Evolutionary conservation across 2,329 filamentous ascomycete species (phyloP), one percentile per base, ranked within the genome.

Genomic region (Exserohilum turcica): DNA sequence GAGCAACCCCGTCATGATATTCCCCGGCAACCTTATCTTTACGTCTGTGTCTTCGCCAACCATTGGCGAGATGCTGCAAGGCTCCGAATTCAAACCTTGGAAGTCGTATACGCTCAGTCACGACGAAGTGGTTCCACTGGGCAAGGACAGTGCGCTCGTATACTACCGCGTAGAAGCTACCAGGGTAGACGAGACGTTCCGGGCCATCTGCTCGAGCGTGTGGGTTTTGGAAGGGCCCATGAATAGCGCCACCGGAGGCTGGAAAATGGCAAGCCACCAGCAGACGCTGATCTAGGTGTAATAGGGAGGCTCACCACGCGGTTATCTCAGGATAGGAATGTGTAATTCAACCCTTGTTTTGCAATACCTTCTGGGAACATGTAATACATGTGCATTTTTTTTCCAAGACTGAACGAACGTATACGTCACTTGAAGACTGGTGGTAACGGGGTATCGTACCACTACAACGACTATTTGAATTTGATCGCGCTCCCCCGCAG

Each of bases 1-100:
- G 10, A 63, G 67, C 33, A 76, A 60, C 29, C 71, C 71, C 53
- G 74, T 77, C 68, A 76, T 76, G 44, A 76, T 76, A 21, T 71
- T 75, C 51, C 74, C 75, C 3, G 68, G 71, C 21, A 70, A 76
- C 32, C 66, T 70, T 29, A 68, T 63, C 3, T 70, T 75, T 27
- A 65, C 66, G 1, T 70, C 71, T 3, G 70, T 70, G 6, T 71
- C 66, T 8, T 73, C 61, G 1, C 66, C 66, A 1, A 56, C 60
- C 7, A 43, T 66, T 9, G 55, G 63, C 31, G 55, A 61, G 7
- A 61, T 65, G 61, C 52, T 69, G 21, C 50, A 62, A 44, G 48
- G 57, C 15, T 27, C 51, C 27, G 52, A 63, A 1, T 67, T 63
- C 52, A 50, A 53, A 24, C 61, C 65, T 2, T 70, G 66, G 65